Conservation (phyloP, 2,329 filamentous ascomycete species). For the Helicocarpus griseus region DNA sequence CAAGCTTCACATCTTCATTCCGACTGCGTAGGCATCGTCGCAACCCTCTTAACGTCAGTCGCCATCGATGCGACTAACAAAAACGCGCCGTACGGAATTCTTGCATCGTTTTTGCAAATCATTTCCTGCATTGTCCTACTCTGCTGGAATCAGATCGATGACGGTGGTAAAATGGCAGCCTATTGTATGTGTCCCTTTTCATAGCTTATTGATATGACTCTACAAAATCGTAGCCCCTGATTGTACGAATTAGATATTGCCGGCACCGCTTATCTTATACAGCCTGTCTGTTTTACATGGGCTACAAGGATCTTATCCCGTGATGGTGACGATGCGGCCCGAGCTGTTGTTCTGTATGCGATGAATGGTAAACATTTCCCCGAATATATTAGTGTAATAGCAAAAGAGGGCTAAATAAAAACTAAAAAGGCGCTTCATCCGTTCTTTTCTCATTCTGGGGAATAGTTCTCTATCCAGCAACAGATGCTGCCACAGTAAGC, state of each 20-base stretch:
- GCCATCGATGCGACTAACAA: background rate
- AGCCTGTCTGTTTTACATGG: background rate
- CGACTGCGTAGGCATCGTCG: slow-evolving; percentile 40
- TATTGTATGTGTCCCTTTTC: background rate
- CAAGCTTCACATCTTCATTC: no score
- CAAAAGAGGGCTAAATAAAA: no score
- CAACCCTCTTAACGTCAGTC: slow-evolving; percentile 43
- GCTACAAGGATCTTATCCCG: background rate
- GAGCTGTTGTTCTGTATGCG: background rate
- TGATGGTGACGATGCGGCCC: background rate
- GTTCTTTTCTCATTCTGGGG: background rate
- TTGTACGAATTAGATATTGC: background rate
- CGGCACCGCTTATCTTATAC: background rate
- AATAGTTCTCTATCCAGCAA: background rate
- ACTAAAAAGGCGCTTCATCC: background rate
- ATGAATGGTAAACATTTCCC: background rate
- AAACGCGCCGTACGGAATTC: background rate
- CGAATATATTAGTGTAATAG: no score
- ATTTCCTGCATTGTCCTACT: background rate
- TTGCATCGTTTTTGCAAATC: background rate
- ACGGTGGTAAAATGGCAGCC: background rate
- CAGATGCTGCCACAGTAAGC: background rate
- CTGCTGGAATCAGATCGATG: background rate
- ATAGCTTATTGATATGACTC: background rate
- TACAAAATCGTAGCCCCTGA: background rate